Evolutionary conservation across 768 basidiomycete species (phyloP).

Genomic region (Saitozyma sp.): DNA sequence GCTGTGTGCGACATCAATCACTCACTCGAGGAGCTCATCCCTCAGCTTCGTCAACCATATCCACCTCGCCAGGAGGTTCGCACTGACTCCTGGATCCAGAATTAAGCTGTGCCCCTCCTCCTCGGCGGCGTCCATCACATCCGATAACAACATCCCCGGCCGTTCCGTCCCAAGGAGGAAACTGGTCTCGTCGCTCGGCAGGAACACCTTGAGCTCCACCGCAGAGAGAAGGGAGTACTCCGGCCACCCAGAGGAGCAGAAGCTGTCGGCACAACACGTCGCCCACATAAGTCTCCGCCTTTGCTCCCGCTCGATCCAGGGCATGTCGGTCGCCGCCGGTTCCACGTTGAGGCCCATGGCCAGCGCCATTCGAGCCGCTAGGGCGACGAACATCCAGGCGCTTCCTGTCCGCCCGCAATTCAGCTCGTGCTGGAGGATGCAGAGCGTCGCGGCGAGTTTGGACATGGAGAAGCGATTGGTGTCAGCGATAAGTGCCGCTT

Average conservation of each 20-base stretch:
- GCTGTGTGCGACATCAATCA: background rate
- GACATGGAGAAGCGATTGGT: conserved; percentile 2
- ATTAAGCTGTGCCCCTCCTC: too few relatives aligned
- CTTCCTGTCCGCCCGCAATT: background rate
- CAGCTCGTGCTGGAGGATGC: conserved; percentile 5
- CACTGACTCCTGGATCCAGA: background rate
- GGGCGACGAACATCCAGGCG: background rate
- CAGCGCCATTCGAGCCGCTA: conserved; percentile 3
- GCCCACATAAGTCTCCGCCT: conserved; percentile 2
- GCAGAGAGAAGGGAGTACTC: background rate
- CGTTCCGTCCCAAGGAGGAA: background rate
- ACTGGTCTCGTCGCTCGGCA: background rate
- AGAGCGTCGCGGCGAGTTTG: conserved; percentile 5
- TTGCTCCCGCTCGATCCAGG: conserved; percentile 2
- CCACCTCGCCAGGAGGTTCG: background rate
- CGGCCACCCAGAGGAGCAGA: background rate
- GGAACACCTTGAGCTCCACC: background rate
- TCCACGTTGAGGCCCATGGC: conserved; percentile 10
- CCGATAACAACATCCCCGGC: too few relatives aligned
- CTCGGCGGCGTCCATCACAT: too few relatives aligned
- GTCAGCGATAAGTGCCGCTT: background rate
- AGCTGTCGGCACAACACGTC: background rate
- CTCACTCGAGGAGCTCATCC: background rate
- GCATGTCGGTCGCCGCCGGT: background rate
- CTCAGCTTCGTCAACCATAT: background rate